These are phyloP conservation scores for Botrytis deweyae DNA, from an alignment of 2,329 filamentous ascomycete genomes.

Conservation along the genomic window DNA sequence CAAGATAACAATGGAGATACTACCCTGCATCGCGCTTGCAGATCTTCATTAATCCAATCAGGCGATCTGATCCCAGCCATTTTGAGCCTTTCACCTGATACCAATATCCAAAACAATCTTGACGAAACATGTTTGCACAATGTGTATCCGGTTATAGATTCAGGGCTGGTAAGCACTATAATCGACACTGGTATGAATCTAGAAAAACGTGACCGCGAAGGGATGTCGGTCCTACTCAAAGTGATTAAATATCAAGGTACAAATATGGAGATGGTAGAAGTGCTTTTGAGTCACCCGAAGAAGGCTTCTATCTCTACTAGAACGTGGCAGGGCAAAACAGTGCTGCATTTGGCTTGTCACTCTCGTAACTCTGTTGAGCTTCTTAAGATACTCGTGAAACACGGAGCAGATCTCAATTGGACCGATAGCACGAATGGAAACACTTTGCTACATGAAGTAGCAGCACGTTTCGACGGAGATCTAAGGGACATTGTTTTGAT, in stretches of 20 bases:
- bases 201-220: neutral
- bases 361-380: neutral
- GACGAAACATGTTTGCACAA: constrained; percentile 1
- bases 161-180: neutral
- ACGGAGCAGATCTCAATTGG: constrained; percentile 19
- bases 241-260: neutral
- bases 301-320: neutral
- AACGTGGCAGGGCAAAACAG: constrained; percentile 14
- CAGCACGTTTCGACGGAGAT: neutral
- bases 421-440: constrained; percentile 18
- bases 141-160: neutral
- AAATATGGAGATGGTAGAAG: neutral
- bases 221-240: neutral
- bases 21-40: constrained; percentile 20
- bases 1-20: constrained; percentile 21
- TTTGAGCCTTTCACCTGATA: constrained; percentile 4
- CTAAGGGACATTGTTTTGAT: neutral
- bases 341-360: constrained; percentile 20
- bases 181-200: constrained; percentile 4
- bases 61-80: neutral
- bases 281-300: neutral
- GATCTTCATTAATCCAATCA: neutral
- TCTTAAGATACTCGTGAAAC: constrained; percentile 19
- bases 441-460: constrained; percentile 21
- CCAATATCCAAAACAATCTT: neutral